phyloP scores from a whole-genome alignment of 306 rosid species.

The Geum urbanum region DNA sequence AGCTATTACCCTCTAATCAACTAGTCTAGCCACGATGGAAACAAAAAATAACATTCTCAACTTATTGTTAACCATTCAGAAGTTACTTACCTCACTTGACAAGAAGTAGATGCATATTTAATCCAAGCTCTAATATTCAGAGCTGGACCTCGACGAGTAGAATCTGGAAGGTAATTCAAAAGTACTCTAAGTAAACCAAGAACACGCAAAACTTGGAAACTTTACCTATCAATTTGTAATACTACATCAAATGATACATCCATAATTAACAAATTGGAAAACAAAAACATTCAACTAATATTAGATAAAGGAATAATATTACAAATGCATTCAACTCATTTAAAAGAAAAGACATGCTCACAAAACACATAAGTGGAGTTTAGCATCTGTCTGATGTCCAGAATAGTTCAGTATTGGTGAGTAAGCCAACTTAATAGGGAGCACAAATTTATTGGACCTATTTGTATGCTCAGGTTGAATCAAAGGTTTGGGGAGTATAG shows the following conservation, averaged over 20 bases:
- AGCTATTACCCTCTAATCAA: conserved; percentile 16
- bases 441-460: neutral
- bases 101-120: conserved; percentile 54
- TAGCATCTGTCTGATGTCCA: too few species aligned
- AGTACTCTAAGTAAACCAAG: conserved; percentile 25
- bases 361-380: neutral
- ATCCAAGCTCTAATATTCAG: conserved; percentile 78
- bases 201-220: neutral
- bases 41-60: neutral
- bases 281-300: neutral
- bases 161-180: conserved; percentile 41
- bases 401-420: neutral
- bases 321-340: neutral
- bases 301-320: neutral
- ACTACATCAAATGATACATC: neutral
- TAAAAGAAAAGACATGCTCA: neutral
- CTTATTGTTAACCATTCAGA: neutral
- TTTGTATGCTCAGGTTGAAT: neutral
- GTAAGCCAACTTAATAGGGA: neutral
- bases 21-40: neutral
- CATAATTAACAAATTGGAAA: neutral
- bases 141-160: conserved; percentile 56
- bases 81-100: conserved; percentile 54
- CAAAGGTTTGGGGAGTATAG: neutral
- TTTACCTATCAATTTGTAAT: neutral